phyloP scores from a whole-genome alignment of 2,329 filamentous ascomycete species.

The Ceratocystis cubensis region DNA sequence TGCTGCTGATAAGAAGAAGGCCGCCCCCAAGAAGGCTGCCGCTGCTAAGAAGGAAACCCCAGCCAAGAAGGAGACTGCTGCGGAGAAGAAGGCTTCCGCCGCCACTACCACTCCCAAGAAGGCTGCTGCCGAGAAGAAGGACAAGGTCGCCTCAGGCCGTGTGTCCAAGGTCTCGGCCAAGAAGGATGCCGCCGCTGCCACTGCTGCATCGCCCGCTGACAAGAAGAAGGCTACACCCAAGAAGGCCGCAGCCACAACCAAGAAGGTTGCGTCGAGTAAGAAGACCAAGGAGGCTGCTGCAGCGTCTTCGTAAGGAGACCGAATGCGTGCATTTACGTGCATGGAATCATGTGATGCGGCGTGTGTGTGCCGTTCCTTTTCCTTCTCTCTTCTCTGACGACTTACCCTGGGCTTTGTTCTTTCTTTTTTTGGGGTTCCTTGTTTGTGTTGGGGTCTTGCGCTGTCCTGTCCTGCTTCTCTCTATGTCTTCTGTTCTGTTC shows the following conservation, averaged over 20 bases:
- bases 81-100: constrained; percentile 48
- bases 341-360: background rate
- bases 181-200: constrained; percentile 22
- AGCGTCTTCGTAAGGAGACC: background rate
- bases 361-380: background rate
- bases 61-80: constrained; percentile 26
- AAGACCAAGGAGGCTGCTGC: constrained; percentile 34
- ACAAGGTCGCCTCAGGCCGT: constrained; percentile 25
- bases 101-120: constrained; percentile 30
- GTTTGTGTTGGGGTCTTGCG: background rate
- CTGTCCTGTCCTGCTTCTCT: background rate
- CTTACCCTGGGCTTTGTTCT: constrained; percentile 6
- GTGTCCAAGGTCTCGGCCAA: constrained; percentile 24
- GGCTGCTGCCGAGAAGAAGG: constrained; percentile 27
- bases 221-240: constrained; percentile 23
- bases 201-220: constrained; percentile 25
- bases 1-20: constrained; percentile 34
- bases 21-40: constrained; percentile 28
- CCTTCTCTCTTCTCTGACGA: constrained; percentile 8
- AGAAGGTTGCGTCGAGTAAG: constrained; percentile 39
- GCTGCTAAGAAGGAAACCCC: constrained; percentile 25
- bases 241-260: constrained; percentile 28
- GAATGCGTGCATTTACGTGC: background rate
- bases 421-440: constrained; percentile 1
- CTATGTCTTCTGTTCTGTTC: constrained; percentile 5